phyloP scores from a whole-genome alignment of 495 filamentous ascomycete genomes.

The Evernia prunastri region DNA sequence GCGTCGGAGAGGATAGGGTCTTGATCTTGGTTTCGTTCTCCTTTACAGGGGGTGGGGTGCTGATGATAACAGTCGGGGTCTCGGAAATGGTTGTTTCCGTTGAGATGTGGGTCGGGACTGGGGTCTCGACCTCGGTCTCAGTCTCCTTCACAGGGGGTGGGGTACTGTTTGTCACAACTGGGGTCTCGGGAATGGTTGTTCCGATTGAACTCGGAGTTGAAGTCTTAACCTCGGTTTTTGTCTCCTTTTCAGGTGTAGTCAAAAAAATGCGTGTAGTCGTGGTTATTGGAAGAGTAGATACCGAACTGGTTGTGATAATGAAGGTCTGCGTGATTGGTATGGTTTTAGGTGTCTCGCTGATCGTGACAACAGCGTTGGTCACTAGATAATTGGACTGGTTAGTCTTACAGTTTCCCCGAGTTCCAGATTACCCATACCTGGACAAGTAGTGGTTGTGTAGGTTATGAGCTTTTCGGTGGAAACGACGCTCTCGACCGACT shows the following conservation, averaged over 20 bases:
- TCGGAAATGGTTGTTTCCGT: too few species aligned
- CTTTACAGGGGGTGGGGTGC: too few species aligned
- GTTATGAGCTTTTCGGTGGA: neutral
- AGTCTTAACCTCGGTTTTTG: neutral
- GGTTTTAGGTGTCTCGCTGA: neutral
- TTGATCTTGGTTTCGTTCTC: neutral
- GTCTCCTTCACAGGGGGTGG: neutral
- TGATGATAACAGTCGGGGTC: neutral
- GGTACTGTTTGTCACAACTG: neutral
- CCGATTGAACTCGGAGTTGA: neutral
- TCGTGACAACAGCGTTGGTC: slow-evolving; percentile 11
- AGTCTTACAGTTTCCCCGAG: neutral
- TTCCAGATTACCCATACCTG: neutral
- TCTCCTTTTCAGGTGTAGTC: neutral
- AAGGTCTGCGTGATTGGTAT: slow-evolving; percentile 1
- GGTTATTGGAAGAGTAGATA: slow-evolving; percentile 6
- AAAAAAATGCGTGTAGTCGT: neutral
- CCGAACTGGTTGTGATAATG: slow-evolving; percentile 1
- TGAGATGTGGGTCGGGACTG: too few species aligned
- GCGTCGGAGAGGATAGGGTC: neutral
- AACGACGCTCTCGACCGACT: neutral
- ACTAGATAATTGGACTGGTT: slow-evolving; percentile 5
- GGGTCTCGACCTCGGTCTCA: neutral
- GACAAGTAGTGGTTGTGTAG: slow-evolving; percentile 20
- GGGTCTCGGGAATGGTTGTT: neutral